Evolutionary conservation across 2,329 filamentous ascomycete species (phyloP).

Genomic region (Epichloe hybrida): DNA sequence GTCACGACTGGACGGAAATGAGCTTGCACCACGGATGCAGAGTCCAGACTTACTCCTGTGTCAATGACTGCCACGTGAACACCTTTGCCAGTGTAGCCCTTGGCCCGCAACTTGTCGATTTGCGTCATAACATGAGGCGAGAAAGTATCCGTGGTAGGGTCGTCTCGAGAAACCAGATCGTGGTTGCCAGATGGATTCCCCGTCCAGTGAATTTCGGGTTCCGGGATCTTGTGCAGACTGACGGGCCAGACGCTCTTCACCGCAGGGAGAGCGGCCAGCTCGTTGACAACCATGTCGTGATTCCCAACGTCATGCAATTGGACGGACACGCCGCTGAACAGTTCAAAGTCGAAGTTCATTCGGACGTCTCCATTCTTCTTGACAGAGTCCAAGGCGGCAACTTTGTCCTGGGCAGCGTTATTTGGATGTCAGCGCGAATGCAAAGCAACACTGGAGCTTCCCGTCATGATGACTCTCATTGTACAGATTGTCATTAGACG

Average conservation of each 20-base stretch:
- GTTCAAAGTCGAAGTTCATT: slow-evolving; percentile 10
- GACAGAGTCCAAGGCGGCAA: neutral
- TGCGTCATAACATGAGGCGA: slow-evolving; percentile 10
- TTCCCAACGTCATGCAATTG: slow-evolving; percentile 16
- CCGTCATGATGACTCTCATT: too few species aligned
- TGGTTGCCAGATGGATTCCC: neutral
- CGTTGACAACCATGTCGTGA: slow-evolving; percentile 21
- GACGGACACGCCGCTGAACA: slow-evolving; percentile 16
- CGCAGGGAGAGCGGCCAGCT: slow-evolving; percentile 13
- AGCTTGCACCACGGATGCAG: neutral
- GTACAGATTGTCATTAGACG: neutral
- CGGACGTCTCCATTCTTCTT: slow-evolving; percentile 6
- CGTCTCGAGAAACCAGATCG: neutral
- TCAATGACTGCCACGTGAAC: slow-evolving; percentile 8
- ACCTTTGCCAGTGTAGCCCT: slow-evolving; percentile 8
- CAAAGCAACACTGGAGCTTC: neutral
- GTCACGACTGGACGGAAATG: neutral
- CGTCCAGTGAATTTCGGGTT: slow-evolving; percentile 8
- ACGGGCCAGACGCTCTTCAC: slow-evolving; percentile 20
- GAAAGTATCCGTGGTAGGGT: neutral
- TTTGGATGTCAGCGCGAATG: neutral
- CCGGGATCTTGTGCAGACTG: neutral
- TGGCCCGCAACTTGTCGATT: slow-evolving; percentile 7
- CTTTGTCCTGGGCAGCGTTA: neutral
- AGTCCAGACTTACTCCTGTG: slow-evolving; percentile 21